Base-by-base conservation (phyloP, 2,329 filamentous ascomycete species). In the Cadophora gregata region DNA sequence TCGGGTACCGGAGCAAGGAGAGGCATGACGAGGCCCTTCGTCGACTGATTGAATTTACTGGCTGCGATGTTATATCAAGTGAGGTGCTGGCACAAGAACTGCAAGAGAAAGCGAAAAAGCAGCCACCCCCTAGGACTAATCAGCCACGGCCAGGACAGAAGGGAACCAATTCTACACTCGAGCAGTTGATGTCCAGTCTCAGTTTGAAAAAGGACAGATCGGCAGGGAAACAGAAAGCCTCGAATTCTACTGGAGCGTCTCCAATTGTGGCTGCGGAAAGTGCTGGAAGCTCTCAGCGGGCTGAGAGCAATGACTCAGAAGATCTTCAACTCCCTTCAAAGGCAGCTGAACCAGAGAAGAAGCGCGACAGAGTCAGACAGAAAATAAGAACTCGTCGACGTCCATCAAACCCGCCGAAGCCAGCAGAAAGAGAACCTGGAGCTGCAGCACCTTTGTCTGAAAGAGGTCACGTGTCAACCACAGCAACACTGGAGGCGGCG, bases 1-100 rank as follows among this genome's bases (percentile, higher is more conserved):
- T 97, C 64, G 94, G 93, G 12, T 97, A 90, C 75, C 88, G 92
- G 56, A 88, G 83, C 72, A 86, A 88, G 66, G 78, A 82, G 21
- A 87, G 93, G 51, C 93, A 97, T 65, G 77, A 77, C 24, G 77
- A 78, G 65, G 77, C 76, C 36, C 62, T 77, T 36, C 67, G 69
- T 21, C 68, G 71, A 69, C 60, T 77, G 62, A 67, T 66, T 31
- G 67, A 75, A 66, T 73, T 72, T 64, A 77, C 77, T 63, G 75
- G 76, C 29, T 75, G 77, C 67, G 72, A 75, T 68, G 68, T 76
- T 64, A 72, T 74, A 33, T 75, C 31, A 21, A 76, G 75, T 58
- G 58, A 63, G 36, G 74, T 74, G 25, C 67, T 77, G 16, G 72
- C 75, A 50, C 55, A 69, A 24, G 67, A 74, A 25, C 45, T 74